Evolutionary conservation across 352 stramenopile genomes (phyloP).

Genomic region (Phytophthora meadii): DNA sequence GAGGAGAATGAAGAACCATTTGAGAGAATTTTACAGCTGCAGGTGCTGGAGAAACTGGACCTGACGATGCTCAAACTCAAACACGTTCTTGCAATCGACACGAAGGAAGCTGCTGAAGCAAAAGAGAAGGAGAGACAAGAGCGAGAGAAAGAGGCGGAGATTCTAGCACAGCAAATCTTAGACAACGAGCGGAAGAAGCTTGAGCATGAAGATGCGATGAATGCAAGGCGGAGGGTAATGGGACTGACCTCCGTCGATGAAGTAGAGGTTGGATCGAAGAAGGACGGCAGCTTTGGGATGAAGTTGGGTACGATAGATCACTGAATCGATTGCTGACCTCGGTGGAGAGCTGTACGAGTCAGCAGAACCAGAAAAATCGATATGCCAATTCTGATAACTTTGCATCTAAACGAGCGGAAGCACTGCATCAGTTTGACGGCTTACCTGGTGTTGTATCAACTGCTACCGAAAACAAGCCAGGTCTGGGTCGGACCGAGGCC

Average conservation of each 20-base stretch:
- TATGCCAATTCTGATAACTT: neutral
- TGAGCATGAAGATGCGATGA: conserved; percentile 44
- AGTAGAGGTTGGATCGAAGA: conserved; percentile 48
- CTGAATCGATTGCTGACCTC: conserved; percentile 20
- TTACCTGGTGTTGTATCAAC: conserved; percentile 1
- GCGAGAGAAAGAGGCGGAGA: conserved; percentile 12
- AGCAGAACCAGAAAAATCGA: neutral
- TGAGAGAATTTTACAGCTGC: conserved; percentile 46
- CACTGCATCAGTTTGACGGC: conserved; percentile 19
- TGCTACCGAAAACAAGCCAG: neutral
- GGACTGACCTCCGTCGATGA: conserved; percentile 56
- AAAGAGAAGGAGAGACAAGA: conserved; percentile 25
- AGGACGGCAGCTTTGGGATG: conserved; percentile 19
- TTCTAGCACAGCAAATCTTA: conserved; percentile 24
- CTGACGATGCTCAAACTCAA: conserved; percentile 71
- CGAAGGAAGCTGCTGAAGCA: conserved; percentile 54
- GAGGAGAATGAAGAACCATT: conserved; percentile 18
- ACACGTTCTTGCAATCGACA: conserved; percentile 56
- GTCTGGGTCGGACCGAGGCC: neutral
- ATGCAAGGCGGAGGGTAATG: conserved; percentile 56
- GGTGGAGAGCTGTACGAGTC: conserved; percentile 13
- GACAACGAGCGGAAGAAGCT: conserved; percentile 35
- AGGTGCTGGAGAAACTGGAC: conserved; percentile 68
- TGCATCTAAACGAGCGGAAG: conserved; percentile 1
- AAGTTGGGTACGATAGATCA: conserved; percentile 3